Conservation (phyloP, 108 stramenopile genomes). For the Nitzschia sp. region DNA sequence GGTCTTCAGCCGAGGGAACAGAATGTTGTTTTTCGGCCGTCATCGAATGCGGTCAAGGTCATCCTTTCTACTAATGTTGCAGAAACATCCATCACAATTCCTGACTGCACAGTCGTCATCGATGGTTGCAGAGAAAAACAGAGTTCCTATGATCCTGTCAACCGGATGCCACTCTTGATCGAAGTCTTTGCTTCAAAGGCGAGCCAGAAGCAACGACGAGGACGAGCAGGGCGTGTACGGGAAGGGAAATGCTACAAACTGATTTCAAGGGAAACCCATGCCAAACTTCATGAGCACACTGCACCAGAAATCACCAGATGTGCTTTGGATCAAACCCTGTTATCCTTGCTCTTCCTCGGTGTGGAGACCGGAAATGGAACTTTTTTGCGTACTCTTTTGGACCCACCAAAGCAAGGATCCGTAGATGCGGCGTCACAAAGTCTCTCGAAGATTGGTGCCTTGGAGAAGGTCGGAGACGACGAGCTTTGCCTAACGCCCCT, state of each 20-base stretch:
- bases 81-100: conserved; percentile 94
- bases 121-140: conserved; percentile 89
- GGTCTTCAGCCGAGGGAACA: conserved; percentile 89
- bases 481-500: conserved; percentile 59
- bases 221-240: conserved; percentile 82
- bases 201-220: conserved; percentile 76
- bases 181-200: conserved; percentile 82
- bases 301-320: conserved; percentile 80
- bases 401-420: conserved; percentile 66
- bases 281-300: conserved; percentile 60
- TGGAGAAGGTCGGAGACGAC: conserved; percentile 25
- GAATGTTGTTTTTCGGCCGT: conserved; percentile 75
- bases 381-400: conserved; percentile 62
- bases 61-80: conserved; percentile 96
- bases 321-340: conserved; percentile 81
- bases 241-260: conserved; percentile 87
- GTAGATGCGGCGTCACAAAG: conserved; percentile 59
- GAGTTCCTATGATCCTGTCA: conserved; percentile 79
- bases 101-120: conserved; percentile 91
- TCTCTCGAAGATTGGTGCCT: conserved; percentile 68
- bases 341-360: conserved; percentile 80
- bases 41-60: conserved; percentile 80
- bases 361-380: conserved; percentile 67
- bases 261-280: conserved; percentile 56
- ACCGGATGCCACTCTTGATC: conserved; percentile 85